A percentile compares a stretch with the other conserved stretches of the same genome.
Evolutionary conservation across 768 basidiomycete genomes (phyloP).

Genomic region (Rhodotorula graminis): DNA sequence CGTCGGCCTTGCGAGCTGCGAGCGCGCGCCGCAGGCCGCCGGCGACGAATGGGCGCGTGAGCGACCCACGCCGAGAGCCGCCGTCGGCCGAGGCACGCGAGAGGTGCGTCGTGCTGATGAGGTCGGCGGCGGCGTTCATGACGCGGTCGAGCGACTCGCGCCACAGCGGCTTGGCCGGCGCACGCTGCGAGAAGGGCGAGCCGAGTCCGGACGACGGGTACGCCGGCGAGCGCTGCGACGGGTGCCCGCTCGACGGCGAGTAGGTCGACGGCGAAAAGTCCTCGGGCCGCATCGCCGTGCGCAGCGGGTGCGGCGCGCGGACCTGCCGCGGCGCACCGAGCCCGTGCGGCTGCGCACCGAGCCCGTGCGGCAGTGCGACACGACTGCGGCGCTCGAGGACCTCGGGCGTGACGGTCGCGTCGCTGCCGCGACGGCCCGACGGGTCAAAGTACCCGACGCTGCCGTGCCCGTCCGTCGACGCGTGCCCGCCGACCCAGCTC

Average conservation of each 20-base stretch:
- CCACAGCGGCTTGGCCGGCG: neutral
- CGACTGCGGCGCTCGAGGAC: neutral
- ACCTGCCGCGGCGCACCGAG: neutral
- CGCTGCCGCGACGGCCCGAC: neutral
- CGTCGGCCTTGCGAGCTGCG: neutral
- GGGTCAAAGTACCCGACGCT: neutral
- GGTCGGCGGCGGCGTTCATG: conserved; percentile 22
- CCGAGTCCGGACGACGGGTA: neutral
- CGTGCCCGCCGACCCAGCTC: neutral
- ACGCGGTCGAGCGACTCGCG: conserved; percentile 22
- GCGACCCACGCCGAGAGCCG: neutral
- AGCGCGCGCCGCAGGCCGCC: neutral
- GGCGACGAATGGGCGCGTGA: neutral
- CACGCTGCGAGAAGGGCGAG: neutral
- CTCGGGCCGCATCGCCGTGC: neutral
- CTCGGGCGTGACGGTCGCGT: neutral
- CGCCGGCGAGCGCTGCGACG: neutral
- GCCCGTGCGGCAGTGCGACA: neutral
- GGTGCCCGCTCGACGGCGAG: neutral
- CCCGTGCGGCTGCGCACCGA: neutral
- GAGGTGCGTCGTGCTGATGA: conserved; percentile 9
- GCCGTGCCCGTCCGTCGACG: neutral
- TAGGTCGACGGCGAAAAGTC: neutral
- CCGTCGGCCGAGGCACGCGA: neutral
- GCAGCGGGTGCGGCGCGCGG: neutral